These are phyloP conservation scores for Euphorbia peplus DNA, from an alignment of 345 rosid genomes.

Conservation along the genomic window DNA sequence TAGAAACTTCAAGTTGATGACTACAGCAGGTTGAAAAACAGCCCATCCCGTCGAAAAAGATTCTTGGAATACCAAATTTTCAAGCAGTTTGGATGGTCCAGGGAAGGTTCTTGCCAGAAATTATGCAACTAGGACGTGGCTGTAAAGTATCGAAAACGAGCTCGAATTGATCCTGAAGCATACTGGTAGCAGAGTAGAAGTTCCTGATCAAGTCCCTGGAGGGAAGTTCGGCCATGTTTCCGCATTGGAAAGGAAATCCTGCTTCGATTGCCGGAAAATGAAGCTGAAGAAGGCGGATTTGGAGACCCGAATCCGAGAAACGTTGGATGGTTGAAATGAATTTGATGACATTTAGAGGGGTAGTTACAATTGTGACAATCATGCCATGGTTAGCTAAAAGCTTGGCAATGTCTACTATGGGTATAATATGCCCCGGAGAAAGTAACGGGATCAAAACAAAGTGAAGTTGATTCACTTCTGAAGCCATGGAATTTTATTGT, in stretches of 20 bases:
- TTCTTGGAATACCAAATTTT: slow-evolving; percentile 35
- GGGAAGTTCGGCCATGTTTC: slow-evolving; percentile 14
- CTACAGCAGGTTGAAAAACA: slow-evolving; percentile 32
- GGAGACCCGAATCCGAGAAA: slow-evolving; percentile 3
- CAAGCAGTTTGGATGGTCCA: slow-evolving; percentile 38
- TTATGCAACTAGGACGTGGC: slow-evolving; percentile 44
- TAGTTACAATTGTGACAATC: slow-evolving; percentile 9
- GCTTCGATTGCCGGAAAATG: slow-evolving; percentile 13
- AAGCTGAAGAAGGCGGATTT: slow-evolving; percentile 16
- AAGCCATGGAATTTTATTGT: slow-evolving; percentile 19
- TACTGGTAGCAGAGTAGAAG: slow-evolving; percentile 17
- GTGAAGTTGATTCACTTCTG: slow-evolving; percentile 14
- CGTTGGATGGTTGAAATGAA: slow-evolving; percentile 10
- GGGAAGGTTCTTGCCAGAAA: slow-evolving; percentile 35
- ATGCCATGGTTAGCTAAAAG: slow-evolving; percentile 16
- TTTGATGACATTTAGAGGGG: slow-evolving; percentile 19
- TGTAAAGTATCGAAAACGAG: not conserved
- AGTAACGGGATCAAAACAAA: slow-evolving; percentile 20
- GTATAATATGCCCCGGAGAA: slow-evolving; percentile 22
- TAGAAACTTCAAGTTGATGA: slow-evolving; percentile 25
- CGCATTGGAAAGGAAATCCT: slow-evolving; percentile 18
- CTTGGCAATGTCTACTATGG: slow-evolving; percentile 24
- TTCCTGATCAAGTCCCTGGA: slow-evolving; percentile 19
- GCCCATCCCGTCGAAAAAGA: slow-evolving; percentile 41
- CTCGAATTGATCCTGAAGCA: slow-evolving; percentile 20